These are phyloP conservation scores for Firmiana major DNA, from an alignment of 345 rosid species.

Conservation along the genomic window DNA sequence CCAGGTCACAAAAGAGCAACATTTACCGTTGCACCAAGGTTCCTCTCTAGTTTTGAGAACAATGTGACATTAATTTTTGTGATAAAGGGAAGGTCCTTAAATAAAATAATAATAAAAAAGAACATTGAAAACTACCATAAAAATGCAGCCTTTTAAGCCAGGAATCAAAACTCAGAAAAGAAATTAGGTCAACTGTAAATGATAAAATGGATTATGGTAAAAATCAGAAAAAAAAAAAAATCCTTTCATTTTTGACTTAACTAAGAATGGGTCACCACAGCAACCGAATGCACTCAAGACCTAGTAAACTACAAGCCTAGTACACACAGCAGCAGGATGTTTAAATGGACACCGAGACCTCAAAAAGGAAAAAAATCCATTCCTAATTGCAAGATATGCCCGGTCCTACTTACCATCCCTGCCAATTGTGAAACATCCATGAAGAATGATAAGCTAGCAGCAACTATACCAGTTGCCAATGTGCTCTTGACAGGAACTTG, in stretches of 20 bases:
- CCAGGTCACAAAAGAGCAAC: no score
- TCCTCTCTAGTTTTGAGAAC: no score
- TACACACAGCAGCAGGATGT: not conserved
- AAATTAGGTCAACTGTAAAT: not conserved
- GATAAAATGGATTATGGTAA: not conserved
- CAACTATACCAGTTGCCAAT: slow-evolving; percentile 50
- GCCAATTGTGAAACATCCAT: slow-evolving; percentile 75
- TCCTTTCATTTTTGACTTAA: not conserved
- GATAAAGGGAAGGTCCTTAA: not conserved
- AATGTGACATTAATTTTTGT: not conserved
- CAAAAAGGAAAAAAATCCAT: not conserved
- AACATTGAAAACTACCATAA: not conserved
- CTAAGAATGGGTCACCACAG: not conserved
- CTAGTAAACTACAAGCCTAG: not conserved
- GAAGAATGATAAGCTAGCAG: slow-evolving; percentile 54
- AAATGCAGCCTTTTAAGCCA: no score
- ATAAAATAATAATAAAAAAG: not conserved
- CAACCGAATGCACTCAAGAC: not conserved
- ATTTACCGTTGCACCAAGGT: no score
- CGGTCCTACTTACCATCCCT: slow-evolving; percentile 58
- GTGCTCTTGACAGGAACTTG: slow-evolving; percentile 77
- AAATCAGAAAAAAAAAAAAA: not conserved
- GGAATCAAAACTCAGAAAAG: not conserved
- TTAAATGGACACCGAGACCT: not conserved
- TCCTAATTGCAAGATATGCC: not conserved